Conservation (phyloP, 1,284 basidiomycete species). For the Malassezia slooffiae region DNA sequence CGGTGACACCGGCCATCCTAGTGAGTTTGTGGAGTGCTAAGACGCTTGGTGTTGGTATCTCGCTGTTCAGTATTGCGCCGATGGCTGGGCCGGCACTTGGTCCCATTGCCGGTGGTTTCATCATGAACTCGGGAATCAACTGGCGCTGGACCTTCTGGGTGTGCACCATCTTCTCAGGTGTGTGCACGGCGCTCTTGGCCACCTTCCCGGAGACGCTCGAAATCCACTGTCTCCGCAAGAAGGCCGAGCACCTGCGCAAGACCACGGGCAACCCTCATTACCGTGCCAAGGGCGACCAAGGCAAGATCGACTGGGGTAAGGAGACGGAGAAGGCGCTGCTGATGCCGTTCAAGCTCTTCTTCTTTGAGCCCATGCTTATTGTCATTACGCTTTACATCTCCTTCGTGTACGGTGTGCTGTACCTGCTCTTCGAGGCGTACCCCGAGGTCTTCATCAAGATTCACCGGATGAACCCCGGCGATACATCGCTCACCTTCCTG, state of each 20-base stretch:
- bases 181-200: too few relatives aligned
- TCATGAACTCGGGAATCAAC: slow-evolving; percentile 49
- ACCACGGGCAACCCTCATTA: slow-evolving; percentile 59
- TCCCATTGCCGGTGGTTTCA: slow-evolving; percentile 47
- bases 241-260: slow-evolving; percentile 53
- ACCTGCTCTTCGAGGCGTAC: slow-evolving; percentile 41
- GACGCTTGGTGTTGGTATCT: slow-evolving; percentile 59
- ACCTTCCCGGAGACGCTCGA: slow-evolving; percentile 65
- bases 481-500: slow-evolving; percentile 43
- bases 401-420: slow-evolving; percentile 55
- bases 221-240: slow-evolving; percentile 52
- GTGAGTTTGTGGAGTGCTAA: slow-evolving; percentile 59
- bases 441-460: slow-evolving; percentile 42
- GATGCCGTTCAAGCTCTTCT: slow-evolving; percentile 52
- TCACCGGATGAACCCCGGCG: slow-evolving; percentile 37
- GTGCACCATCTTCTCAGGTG: slow-evolving; percentile 57
- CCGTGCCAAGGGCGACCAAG: slow-evolving; percentile 38
- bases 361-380: slow-evolving; percentile 66
- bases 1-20: slow-evolving; percentile 52
- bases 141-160: slow-evolving; percentile 73
- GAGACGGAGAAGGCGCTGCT: slow-evolving; percentile 55
- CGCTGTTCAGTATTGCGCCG: slow-evolving; percentile 61
- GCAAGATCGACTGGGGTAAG: slow-evolving; percentile 37
- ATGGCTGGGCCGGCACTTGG: slow-evolving; percentile 59
- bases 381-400: slow-evolving; percentile 63